Conservation (phyloP, 2,329 filamentous ascomycete species). For the Pestalotiopsis sp. region DNA sequence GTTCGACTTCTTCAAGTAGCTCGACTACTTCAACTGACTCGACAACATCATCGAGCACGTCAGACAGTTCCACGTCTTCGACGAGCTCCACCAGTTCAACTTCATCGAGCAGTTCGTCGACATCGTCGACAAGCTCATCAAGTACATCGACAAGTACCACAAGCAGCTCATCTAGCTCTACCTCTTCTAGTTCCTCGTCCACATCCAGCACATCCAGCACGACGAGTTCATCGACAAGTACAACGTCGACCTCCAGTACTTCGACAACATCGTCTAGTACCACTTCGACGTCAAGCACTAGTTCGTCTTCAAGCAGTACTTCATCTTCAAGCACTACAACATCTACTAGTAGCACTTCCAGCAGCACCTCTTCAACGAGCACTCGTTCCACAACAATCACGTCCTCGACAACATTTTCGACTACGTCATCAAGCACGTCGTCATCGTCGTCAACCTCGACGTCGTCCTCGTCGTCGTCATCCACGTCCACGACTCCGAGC, state of each 20-base stretch:
- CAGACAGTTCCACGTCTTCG: background rate
- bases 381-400: background rate
- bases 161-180: background rate
- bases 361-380: background rate
- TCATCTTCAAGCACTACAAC: background rate
- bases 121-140: background rate
- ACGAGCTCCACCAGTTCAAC: background rate
- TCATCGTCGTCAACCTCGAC: no score
- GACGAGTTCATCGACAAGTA: background rate
- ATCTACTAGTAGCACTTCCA: background rate
- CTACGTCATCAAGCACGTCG: background rate
- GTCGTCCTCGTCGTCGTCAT: background rate
- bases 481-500: background rate
- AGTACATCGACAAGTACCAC: background rate
- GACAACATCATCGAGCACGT: background rate
- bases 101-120: background rate
- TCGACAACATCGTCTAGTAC: background rate
- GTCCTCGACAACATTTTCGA: background rate
- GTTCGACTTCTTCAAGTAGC: background rate
- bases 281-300: background rate
- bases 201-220: background rate
- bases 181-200: background rate
- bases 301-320: background rate
- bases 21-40: background rate
- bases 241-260: background rate